phyloP scores from a whole-genome alignment of 305 asterid genomes.

The Solanum hybrid region DNA sequence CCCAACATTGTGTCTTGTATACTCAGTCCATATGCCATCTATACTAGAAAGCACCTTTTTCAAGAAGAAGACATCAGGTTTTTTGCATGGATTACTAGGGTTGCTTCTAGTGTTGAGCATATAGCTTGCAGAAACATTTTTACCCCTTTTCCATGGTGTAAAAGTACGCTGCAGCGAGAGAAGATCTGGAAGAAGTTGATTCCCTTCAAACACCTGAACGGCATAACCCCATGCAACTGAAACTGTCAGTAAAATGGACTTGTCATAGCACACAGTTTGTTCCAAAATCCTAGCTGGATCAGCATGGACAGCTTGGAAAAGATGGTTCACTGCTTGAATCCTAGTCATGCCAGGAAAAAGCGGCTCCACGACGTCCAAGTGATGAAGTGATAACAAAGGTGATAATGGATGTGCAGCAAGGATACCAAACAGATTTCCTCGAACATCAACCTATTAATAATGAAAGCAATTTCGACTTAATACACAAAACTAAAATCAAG shows the following conservation, averaged over 20 bases:
- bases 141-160: conserved; percentile 70
- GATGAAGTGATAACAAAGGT: conserved; percentile 62
- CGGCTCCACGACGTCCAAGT: conserved; percentile 72
- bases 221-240: conserved; percentile 88
- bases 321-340: conserved; percentile 42
- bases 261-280: conserved; percentile 72
- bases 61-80: conserved; percentile 48
- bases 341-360: conserved; percentile 59
- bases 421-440: conserved; percentile 64
- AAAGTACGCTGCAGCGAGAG: conserved; percentile 51
- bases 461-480: background rate
- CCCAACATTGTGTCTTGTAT: conserved; percentile 19
- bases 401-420: conserved; percentile 77
- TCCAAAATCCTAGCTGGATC: conserved; percentile 63
- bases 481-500: background rate
- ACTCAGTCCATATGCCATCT: conserved; percentile 37
- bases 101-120: conserved; percentile 58
- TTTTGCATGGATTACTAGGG: conserved; percentile 49
- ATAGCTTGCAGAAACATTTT: conserved; percentile 30
- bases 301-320: conserved; percentile 39
- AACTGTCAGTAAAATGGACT: conserved; percentile 36
- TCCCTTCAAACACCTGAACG: conserved; percentile 58
- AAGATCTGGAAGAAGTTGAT: conserved; percentile 56
- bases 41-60: conserved; percentile 23
- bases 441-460: conserved; percentile 53